Percentiles rank a stretch among this genome's conserved stretches.
These are phyloP conservation scores for Penicillium sp. DNA, from an alignment of 2,329 filamentous ascomycete species.

Conservation along the genomic window DNA sequence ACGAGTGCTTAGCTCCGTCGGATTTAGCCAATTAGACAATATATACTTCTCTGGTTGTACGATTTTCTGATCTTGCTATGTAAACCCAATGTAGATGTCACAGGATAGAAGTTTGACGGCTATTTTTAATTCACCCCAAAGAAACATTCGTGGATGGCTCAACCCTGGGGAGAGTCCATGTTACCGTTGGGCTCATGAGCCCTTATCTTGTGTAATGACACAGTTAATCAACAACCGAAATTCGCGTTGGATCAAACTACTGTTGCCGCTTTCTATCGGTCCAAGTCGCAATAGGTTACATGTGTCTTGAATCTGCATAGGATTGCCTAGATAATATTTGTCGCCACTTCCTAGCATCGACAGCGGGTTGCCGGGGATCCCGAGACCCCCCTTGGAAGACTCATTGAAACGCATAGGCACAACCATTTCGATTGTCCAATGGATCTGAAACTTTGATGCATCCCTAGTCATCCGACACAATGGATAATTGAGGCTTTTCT, in stretches of 20 bases:
- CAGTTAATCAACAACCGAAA: background rate
- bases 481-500: background rate
- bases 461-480: conserved; percentile 15
- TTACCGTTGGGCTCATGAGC: background rate
- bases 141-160: background rate
- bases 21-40: background rate
- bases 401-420: background rate
- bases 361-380: background rate
- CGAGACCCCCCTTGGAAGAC: background rate
- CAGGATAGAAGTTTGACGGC: background rate
- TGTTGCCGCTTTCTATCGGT: background rate
- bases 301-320: background rate
- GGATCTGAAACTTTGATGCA: conserved; percentile 17
- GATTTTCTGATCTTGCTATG: background rate
- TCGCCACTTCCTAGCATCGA: background rate
- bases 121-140: background rate
- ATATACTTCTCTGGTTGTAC: background rate
- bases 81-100: background rate
- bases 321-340: background rate
- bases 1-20: background rate
- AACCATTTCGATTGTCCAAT: background rate
- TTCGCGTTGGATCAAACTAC: no score
- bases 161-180: background rate
- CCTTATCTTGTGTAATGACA: background rate
- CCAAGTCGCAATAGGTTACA: background rate